Evolutionary conservation across 2,329 filamentous ascomycete genomes (phyloP).

Genomic region (Magnaporthiopsis incrustans): DNA sequence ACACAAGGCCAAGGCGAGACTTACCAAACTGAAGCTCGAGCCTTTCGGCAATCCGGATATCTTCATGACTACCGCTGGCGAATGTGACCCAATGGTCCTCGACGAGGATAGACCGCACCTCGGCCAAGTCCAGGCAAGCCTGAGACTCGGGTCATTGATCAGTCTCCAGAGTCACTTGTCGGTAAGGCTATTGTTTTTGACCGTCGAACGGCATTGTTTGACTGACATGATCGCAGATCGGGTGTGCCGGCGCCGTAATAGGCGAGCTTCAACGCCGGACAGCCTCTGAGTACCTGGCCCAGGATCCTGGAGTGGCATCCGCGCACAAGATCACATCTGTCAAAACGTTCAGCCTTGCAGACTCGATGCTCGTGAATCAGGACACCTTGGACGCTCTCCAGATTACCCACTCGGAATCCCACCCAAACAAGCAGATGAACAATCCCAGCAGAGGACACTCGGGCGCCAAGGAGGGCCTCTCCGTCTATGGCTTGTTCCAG

Average conservation of each 20-base stretch:
- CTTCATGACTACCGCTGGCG: slow-evolving; percentile 39
- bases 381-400: slow-evolving; percentile 79
- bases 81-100: slow-evolving; percentile 21
- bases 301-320: slow-evolving; percentile 43
- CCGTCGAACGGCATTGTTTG: neutral
- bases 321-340: slow-evolving; percentile 56
- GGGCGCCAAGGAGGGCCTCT: slow-evolving; percentile 71
- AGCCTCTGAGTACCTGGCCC: slow-evolving; percentile 53
- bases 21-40: slow-evolving; percentile 50
- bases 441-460: slow-evolving; percentile 53
- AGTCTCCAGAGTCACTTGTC: slow-evolving; percentile 68
- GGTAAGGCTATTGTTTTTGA: slow-evolving; percentile 29
- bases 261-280: slow-evolving; percentile 64
- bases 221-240: slow-evolving; percentile 41
- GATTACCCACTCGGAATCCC: slow-evolving; percentile 72
- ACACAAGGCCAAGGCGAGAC: slow-evolving; percentile 56
- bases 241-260: slow-evolving; percentile 84
- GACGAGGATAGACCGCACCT: slow-evolving; percentile 30
- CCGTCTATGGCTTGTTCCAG: slow-evolving; percentile 75
- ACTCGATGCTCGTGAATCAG: slow-evolving; percentile 67
- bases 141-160: slow-evolving; percentile 62
- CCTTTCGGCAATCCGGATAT: slow-evolving; percentile 43
- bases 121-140: slow-evolving; percentile 44
- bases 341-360: slow-evolving; percentile 64
- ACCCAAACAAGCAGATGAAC: slow-evolving; percentile 73